A percentile compares a stretch with the other conserved stretches of the same genome.
Evolutionary conservation across 352 stramenopile genomes (phyloP).

Genomic region (Globisporangium nagaii): DNA sequence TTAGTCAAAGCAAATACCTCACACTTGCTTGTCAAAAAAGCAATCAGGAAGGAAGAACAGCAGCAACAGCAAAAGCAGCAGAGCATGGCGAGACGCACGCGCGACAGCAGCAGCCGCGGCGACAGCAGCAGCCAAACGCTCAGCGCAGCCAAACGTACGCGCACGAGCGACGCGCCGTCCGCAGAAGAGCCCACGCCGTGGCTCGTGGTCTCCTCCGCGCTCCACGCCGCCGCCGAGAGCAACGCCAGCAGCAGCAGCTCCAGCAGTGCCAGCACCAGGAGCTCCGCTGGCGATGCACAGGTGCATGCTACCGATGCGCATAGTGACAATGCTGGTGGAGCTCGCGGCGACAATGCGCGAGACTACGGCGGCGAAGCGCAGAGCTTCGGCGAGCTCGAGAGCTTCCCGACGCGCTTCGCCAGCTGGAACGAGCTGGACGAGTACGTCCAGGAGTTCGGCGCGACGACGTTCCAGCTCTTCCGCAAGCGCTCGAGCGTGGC

Average conservation of each 20-base stretch:
- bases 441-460: slow-evolving; percentile 5
- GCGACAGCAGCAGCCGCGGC: not conserved
- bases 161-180: not conserved
- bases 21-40: not conserved
- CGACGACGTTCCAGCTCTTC: slow-evolving; percentile 8
- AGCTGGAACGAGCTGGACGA: slow-evolving; percentile 3
- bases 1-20: not conserved
- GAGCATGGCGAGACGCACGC: not conserved
- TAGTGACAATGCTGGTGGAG: not conserved
- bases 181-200: slow-evolving; percentile 1
- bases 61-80: not conserved
- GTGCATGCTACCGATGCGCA: not conserved
- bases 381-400: slow-evolving; percentile 1
- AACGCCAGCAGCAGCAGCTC: not conserved
- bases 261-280: not conserved
- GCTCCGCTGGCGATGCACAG: not conserved
- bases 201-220: slow-evolving; percentile 4
- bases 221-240: not conserved
- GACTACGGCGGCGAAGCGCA: not conserved
- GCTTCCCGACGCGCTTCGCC: slow-evolving; percentile 1
- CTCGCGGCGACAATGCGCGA: too few relatives aligned
- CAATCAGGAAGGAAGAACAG: too few relatives aligned
- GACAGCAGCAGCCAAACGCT: not conserved
- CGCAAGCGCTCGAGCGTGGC: slow-evolving; percentile 50
- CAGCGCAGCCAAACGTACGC: not conserved